Evolutionary conservation across 139 green algal species (phyloP).

Genomic region (Coelastrella sp.): DNA sequence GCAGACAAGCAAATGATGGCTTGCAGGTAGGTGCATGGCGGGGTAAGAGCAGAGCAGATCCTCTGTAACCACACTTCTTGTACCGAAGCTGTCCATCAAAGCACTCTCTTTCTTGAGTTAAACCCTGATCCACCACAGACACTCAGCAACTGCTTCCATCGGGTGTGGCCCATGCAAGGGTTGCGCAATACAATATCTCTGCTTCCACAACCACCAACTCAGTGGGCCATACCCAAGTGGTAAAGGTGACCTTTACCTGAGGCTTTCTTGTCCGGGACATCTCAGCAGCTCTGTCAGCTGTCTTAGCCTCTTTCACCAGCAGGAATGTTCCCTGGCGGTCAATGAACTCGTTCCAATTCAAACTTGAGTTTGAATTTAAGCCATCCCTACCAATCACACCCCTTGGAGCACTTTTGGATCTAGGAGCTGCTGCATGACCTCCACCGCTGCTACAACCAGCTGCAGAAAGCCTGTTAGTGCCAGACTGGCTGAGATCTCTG

Average conservation of each 20-base stretch:
- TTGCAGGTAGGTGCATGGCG: too few species aligned
- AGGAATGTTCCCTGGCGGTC: conserved; percentile 24
- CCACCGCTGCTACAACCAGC: background rate
- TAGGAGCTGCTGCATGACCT: background rate
- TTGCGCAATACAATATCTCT: too few species aligned
- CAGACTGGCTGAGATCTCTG: background rate
- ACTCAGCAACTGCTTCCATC: too few species aligned
- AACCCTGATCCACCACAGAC: too few species aligned
- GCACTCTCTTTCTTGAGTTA: too few species aligned
- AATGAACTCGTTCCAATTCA: conserved; percentile 35
- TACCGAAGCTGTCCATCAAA: too few species aligned
- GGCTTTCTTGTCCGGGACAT: background rate
- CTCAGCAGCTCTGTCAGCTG: background rate
- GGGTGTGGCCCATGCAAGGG: too few species aligned
- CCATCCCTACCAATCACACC: background rate
- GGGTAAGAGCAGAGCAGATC: too few species aligned
- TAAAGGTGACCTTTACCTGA: background rate
- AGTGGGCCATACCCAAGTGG: background rate
- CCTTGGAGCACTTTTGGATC: background rate
- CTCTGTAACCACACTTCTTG: too few species aligned
- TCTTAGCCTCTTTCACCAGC: background rate
- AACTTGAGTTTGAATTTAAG: background rate
- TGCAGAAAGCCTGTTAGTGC: background rate
- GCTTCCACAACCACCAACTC: too few species aligned
- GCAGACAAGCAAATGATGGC: too few species aligned